Evolutionary conservation across 1,139 yeast genomes (phyloP), one percentile per base, ranked within the genome.

Genomic region (Diutina scorzettiae): DNA sequence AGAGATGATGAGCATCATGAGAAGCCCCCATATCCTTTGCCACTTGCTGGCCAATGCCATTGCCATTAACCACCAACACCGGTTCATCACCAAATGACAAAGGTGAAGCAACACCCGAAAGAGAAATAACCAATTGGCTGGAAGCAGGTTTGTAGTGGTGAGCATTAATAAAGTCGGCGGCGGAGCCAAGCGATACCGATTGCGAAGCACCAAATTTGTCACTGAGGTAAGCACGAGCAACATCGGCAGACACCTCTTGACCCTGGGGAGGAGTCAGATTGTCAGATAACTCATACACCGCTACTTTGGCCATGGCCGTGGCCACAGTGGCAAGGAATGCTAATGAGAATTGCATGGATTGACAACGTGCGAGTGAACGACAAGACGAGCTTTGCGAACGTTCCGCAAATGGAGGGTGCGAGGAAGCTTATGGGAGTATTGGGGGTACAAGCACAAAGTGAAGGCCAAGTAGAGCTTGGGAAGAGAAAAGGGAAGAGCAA

Each of bases 281-380:
- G 19, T 21, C 16, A 14, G 19, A 12, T 14, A 34, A 23, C 24
- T 34, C 39, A 23, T 20, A 34, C 39, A 34, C 39, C 27, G 39
- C 39, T 18, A 23, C 25, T 20, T 34, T 34, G 39, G 39, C 39
- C 28, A 23, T 23, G 28, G 24, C 39, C 12, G 39, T 19, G 11
- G 39, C 17, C 27, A 34, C n/a, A 23, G 23, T 28, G 27, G 39
- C 39, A n/a, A 23, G 27, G 19, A 34, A 18, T 23, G 39, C 29
- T 8, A 34, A 23, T n/a, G 23, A 34, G 18, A 21, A 21, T 9
- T 34, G 27, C 39, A 34, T 34, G 39, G 28, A 17, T 8, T 28
- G 9, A 11, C 14, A 11, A n/a, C 19, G 12, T 18, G 14, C 8
- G 17, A 20, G 37, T 24, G 27, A n/a, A n/a, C n/a, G n/a, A n/a